Conservation (phyloP, 306 rosid species). For the Dalbergia cultrata region DNA sequence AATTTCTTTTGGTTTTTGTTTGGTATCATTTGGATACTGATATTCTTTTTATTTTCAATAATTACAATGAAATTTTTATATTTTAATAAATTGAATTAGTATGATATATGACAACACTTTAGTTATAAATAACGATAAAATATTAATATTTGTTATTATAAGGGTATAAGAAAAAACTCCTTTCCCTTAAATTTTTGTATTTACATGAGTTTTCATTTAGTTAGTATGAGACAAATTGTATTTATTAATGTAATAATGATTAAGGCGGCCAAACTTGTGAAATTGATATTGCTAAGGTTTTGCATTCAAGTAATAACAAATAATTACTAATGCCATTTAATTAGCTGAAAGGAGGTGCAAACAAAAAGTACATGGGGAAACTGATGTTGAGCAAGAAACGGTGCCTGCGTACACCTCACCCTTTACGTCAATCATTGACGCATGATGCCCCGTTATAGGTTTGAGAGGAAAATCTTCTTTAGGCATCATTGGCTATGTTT, state of each 20-base stretch:
- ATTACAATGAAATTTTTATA: too few relatives aligned
- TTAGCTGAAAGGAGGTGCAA: constrained; percentile 15
- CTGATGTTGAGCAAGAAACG: constrained; percentile 43
- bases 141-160: too few relatives aligned
- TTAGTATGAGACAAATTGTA: not conserved
- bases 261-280: not conserved
- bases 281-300: not conserved
- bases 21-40: not conserved
- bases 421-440: constrained; percentile 64
- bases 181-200: too few relatives aligned
- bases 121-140: too few relatives aligned
- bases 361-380: constrained; percentile 23
- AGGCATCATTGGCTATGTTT: constrained; percentile 38
- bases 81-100: too few relatives aligned
- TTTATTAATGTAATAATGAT: not conserved
- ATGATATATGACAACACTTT: too few relatives aligned
- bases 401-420: constrained; percentile 35
- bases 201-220: too few relatives aligned
- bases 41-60: too few relatives aligned
- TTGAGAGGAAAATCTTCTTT: not conserved
- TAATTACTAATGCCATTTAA: not conserved
- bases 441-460: constrained; percentile 43
- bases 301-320: constrained; percentile 2
- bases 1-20: not conserved
- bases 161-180: too few relatives aligned